These are phyloP conservation scores for Cutaneotrichosporon arboriforme DNA, from an alignment of 1,284 basidiomycete genomes.

Conservation along the genomic window DNA sequence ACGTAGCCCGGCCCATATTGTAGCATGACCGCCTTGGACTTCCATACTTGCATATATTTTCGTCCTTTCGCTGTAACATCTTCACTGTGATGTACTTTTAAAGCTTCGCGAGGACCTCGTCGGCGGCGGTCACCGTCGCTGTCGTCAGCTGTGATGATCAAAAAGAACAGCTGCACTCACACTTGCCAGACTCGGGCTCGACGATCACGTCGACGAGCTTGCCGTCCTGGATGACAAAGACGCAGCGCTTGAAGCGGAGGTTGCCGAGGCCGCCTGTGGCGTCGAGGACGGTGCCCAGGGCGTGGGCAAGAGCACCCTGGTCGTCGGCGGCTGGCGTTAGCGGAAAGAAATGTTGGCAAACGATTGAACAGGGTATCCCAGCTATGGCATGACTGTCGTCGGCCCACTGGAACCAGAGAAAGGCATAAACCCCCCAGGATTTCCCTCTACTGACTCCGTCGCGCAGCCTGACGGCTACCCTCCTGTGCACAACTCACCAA, in stretches of 20 bases:
- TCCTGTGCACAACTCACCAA: too few species aligned
- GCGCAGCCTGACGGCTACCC: too few species aligned
- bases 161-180: slow-evolving; percentile 22
- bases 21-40: too few species aligned
- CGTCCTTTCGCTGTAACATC: background rate
- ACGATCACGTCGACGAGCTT: slow-evolving; percentile 57
- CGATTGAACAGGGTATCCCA: too few species aligned
- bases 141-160: slow-evolving; percentile 2
- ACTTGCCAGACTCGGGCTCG: slow-evolving; percentile 56
- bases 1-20: too few species aligned
- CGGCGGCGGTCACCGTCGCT: slow-evolving; percentile 58
- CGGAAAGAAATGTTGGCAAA: background rate
- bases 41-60: too few species aligned
- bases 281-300: slow-evolving; percentile 62
- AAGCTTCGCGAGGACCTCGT: slow-evolving; percentile 57
- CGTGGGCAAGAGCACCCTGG: slow-evolving; percentile 55
- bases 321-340: slow-evolving; percentile 58
- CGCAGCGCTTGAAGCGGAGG: slow-evolving; percentile 60
- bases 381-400: too few species aligned
- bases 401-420: too few species aligned
- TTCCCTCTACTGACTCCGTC: too few species aligned
- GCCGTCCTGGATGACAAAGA: slow-evolving; percentile 50
- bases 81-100: slow-evolving; percentile 3
- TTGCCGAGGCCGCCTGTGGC: slow-evolving; percentile 59
- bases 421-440: too few species aligned